These are phyloP conservation scores for Nemania sp. DNA, from an alignment of 2,329 filamentous ascomycete genomes.

Conservation along the genomic window DNA sequence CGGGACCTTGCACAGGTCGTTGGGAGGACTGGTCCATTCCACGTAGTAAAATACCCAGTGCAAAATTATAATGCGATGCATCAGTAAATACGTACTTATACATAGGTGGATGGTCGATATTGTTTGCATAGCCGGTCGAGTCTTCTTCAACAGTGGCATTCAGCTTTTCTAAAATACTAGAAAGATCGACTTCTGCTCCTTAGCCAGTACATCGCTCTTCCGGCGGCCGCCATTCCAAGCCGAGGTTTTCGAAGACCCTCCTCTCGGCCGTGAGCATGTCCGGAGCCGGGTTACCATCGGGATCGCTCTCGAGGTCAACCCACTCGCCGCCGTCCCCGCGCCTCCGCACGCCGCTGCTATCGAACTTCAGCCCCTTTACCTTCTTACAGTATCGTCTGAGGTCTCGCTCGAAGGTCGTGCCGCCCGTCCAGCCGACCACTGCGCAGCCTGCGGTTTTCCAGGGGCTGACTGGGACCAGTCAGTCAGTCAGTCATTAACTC, in stretches of 20 bases:
- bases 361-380: constrained; percentile 82
- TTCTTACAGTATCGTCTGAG: constrained; percentile 82
- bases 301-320: constrained; percentile 73
- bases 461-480: constrained; percentile 67
- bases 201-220: constrained; percentile 73
- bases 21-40: no score
- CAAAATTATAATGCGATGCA: no score
- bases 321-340: constrained; percentile 72
- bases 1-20: no score
- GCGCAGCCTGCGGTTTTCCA: constrained; percentile 93
- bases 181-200: constrained; percentile 2
- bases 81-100: no score
- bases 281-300: constrained; percentile 61
- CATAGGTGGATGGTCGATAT: neutral
- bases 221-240: constrained; percentile 74
- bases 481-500: constrained; percentile 19
- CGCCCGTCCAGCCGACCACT: constrained; percentile 87
- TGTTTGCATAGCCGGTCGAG: neutral
- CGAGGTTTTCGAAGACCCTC: constrained; percentile 82
- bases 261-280: constrained; percentile 80
- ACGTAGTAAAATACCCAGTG: no score
- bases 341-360: constrained; percentile 85
- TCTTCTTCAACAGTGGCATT: no score
- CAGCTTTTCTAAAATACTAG: no score
- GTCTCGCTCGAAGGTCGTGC: constrained; percentile 90